Base-by-base conservation (phyloP, 805 yeast genomes). In the Nakazawaea pomicola region DNA sequence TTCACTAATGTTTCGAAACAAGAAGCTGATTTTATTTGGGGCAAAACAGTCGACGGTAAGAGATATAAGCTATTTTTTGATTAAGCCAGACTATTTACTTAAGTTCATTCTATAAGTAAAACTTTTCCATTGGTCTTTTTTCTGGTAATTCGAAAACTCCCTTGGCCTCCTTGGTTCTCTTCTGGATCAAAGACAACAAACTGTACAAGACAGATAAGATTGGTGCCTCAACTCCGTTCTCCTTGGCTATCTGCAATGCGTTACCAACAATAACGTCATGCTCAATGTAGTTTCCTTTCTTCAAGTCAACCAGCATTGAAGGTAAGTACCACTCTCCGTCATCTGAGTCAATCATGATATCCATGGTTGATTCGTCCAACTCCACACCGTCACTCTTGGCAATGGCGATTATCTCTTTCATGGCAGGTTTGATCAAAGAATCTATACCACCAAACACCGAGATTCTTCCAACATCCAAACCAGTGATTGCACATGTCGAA, bases 311-410 rank as follows among this genome's bases (percentile, higher is more conserved):
- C 36, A 66, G 52, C 76, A 71, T 71, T 9, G 76, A 71, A 5
- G 75, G 75, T 24, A 68, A 56, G 42, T 67, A 71, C 53, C 64
- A 60, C 33, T 52, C 58, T 7, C 60, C 61, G 24, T 61, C 70
- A 47, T 64, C 67, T 20, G 67, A 61, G 49, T 68, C 71, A 30
- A 67, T 49, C 54, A 66, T 62, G 43, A 48, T 50, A 12, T 70
- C 67, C 33, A 61, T 56, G 24, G 57, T 47, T 2, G 50, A 55
- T 23, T 51, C 56, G 10, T 62, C 64, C 29, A 72, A 45, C 0
- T 55, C 59, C 12, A 65, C 64, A 3, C 76, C 77, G 34, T 70
- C 78, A 33, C 72, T 62, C 29, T 62, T 63, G 12, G 78, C 78
- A 44, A 73, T 68, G 4, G 58, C 61, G 9, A 58, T 38, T 8